These are phyloP conservation scores for Pascua sp. DNA, from an alignment of 1,284 basidiomycete species.

Conservation along the genomic window DNA sequence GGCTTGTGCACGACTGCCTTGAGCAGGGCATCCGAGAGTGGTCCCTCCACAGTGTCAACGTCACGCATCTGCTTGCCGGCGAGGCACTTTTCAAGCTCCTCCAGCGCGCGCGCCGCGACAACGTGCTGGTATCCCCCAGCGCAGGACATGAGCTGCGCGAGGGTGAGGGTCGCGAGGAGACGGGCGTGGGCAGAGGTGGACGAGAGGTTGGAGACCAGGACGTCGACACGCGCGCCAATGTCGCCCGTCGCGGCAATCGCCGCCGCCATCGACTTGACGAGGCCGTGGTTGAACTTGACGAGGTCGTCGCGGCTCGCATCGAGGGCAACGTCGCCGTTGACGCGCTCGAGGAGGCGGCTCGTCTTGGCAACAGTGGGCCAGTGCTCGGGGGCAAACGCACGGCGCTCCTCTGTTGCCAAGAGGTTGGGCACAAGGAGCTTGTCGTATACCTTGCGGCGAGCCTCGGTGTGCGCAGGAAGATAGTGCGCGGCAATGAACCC, in stretches of 20 bases:
- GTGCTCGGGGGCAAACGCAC: conserved; percentile 59
- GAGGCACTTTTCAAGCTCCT: conserved; percentile 15
- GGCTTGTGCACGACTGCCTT: conserved; percentile 35
- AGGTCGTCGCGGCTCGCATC: conserved; percentile 7
- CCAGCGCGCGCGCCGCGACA: conserved; percentile 54
- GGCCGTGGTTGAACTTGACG: conserved; percentile 14
- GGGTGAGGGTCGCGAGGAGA: conserved; percentile 12
- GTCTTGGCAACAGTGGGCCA: conserved; percentile 52
- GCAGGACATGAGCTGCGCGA: conserved; percentile 16
- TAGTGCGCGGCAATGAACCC: conserved; percentile 61
- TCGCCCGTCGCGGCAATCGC: conserved; percentile 15
- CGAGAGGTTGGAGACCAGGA: conserved; percentile 10
- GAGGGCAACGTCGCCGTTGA: conserved; percentile 3
- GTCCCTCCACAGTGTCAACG: conserved; percentile 19
- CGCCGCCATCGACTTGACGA: conserved; percentile 11
- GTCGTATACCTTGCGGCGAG: conserved; percentile 57
- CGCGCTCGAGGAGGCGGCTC: conserved; percentile 11
- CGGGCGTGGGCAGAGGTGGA: conserved; percentile 5
- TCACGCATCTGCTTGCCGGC: conserved; percentile 16
- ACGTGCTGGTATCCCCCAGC: conserved; percentile 19
- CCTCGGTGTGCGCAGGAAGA: conserved; percentile 39
- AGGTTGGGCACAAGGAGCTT: conserved; percentile 67
- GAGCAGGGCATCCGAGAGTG: conserved; percentile 17
- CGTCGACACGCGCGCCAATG: conserved; percentile 16
- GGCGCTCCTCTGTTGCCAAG: conserved; percentile 65